A percentile compares a stretch with the other conserved stretches of the same genome.
Conservation (phyloP, 2,329 filamentous ascomycete genomes). For the Phaeosphaeria sp. region DNA sequence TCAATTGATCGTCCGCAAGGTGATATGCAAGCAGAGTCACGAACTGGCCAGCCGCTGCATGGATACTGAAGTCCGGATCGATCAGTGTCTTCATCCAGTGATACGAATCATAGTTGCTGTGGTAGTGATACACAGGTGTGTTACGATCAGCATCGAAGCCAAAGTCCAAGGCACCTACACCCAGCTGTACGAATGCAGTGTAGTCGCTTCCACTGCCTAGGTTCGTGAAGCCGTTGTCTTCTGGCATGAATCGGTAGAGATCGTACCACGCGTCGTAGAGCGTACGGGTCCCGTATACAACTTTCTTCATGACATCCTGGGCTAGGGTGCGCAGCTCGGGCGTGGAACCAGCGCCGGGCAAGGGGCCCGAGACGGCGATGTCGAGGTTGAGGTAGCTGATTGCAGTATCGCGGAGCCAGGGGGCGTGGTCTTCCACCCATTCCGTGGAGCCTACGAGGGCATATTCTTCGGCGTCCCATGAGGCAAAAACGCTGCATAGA, state of each 20-base stretch:
- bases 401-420: constrained; percentile 52
- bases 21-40: constrained; percentile 45
- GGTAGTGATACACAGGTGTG: constrained; percentile 51
- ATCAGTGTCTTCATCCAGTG: constrained; percentile 56
- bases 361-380: constrained; percentile 47
- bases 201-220: constrained; percentile 52
- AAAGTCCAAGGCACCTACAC: constrained; percentile 46
- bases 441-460: constrained; percentile 50
- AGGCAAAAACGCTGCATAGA: constrained; percentile 49
- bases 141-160: constrained; percentile 34
- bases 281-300: constrained; percentile 42
- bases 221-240: constrained; percentile 40
- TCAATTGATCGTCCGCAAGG: constrained; percentile 38
- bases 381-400: constrained; percentile 59
- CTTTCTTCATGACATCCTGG: constrained; percentile 38
- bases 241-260: constrained; percentile 10
- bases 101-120: constrained; percentile 51
- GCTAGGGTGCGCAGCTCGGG: constrained; percentile 41
- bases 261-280: constrained; percentile 49
- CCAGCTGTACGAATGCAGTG: constrained; percentile 49
- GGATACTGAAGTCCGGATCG: constrained; percentile 54
- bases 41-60: constrained; percentile 52
- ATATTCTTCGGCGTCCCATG: constrained; percentile 53
- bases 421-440: constrained; percentile 58
- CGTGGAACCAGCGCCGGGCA: constrained; percentile 33